Percentiles rank a stretch among this genome's conserved stretches.
These are phyloP conservation scores for Ophiostoma novo-ulmi DNA, from an alignment of 2,329 filamentous ascomycete genomes.

Conservation along the genomic window DNA sequence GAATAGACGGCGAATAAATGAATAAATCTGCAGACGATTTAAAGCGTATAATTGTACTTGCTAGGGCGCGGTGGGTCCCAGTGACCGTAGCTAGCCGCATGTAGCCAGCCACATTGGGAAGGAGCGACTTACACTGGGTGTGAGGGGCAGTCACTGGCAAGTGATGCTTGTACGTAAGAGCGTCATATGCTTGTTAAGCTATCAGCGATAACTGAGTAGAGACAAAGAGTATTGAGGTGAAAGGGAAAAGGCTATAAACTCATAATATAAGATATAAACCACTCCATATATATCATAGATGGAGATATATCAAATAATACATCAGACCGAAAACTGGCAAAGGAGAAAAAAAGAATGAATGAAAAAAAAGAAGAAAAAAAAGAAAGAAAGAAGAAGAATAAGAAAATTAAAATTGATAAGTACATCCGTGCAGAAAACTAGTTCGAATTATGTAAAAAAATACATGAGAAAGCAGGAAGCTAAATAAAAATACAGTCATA, in stretches of 20 bases:
- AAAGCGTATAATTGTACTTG: background rate
- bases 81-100: conserved; percentile 21
- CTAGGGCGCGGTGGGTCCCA: background rate
- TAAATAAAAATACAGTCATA: background rate
- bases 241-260: background rate
- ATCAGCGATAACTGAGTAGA: background rate
- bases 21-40: background rate
- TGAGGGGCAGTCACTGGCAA: background rate
- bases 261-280: too few species aligned
- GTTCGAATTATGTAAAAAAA: background rate
- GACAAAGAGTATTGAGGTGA: background rate
- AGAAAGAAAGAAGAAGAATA: background rate
- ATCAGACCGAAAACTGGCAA: too few species aligned
- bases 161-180: conserved; percentile 18
- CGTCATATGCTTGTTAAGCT: conserved; percentile 12
- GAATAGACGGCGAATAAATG: background rate
- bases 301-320: background rate
- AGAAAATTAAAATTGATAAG: background rate
- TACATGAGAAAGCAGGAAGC: background rate
- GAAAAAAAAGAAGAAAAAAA: background rate
- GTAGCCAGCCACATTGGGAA: conserved; percentile 20
- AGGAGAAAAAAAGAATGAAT: background rate
- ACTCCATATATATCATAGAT: background rate
- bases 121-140: background rate
- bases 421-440: background rate